Conservation (phyloP, 805 yeast species). For the Saccharomycopsis olivae region DNA sequence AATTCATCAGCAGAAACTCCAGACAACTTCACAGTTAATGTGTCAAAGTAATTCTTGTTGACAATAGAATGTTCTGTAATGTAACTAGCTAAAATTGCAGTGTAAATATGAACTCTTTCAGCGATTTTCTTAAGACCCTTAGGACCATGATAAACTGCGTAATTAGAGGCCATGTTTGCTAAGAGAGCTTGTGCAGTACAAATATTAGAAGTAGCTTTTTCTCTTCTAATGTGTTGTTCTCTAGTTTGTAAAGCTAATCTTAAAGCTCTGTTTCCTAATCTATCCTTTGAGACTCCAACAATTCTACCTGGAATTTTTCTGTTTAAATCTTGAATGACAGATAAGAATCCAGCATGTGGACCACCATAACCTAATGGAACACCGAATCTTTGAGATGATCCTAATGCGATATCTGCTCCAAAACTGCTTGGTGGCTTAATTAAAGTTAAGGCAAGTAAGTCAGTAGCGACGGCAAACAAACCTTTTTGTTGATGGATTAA, state of each 20-base stretch:
- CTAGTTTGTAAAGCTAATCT: slow-evolving; percentile 94
- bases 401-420: slow-evolving; percentile 89
- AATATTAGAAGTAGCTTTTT: slow-evolving; percentile 94
- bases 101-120: slow-evolving; percentile 58
- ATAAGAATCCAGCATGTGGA: slow-evolving; percentile 96
- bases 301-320: slow-evolving; percentile 96
- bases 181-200: slow-evolving; percentile 96
- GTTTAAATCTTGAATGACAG: slow-evolving; percentile 69
- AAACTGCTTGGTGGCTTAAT: slow-evolving; percentile 75
- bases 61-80: slow-evolving; percentile 42
- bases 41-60: slow-evolving; percentile 74
- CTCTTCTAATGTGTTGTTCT: slow-evolving; percentile 96
- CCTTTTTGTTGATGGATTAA: slow-evolving; percentile 64
- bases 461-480: slow-evolving; percentile 79
- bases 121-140: slow-evolving; percentile 76
- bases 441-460: slow-evolving; percentile 78
- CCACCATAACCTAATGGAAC: slow-evolving; percentile 98
- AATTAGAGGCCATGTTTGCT: slow-evolving; percentile 92
- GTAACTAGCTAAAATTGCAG: slow-evolving; percentile 57
- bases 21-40: slow-evolving; percentile 53
- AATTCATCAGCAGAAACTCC: slow-evolving; percentile 45
- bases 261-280: slow-evolving; percentile 81
- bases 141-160: slow-evolving; percentile 95
- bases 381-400: slow-evolving; percentile 92
- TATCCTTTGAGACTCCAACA: slow-evolving; percentile 86